Evolutionary conservation across 768 basidiomycete genomes (phyloP), one percentile per base, ranked within the genome.

Genomic region (Agrocybe praecox): DNA sequence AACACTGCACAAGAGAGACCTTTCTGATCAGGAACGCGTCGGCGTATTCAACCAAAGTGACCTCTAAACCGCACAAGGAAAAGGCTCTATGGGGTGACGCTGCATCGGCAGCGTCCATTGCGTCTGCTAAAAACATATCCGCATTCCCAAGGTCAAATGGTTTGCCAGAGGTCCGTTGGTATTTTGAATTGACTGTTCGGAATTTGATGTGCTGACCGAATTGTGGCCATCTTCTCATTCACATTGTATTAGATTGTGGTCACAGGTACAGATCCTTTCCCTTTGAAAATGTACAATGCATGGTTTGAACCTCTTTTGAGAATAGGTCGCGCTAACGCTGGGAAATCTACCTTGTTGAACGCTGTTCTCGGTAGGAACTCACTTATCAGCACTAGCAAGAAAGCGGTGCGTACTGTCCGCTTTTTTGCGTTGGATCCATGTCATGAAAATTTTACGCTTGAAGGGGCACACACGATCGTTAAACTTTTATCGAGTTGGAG

Each of bases 341-440:
- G 90, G 23, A 92, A 92, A 68, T 91, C 89, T 1, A 81, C 86
- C 3, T 69, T 92, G 26, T 76, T 92, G 9, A 92, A 92, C 60
- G 81, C 85, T 12, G 80, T 92, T 4, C 64, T 90, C 4, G 82
- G 82, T 2, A 74, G 87, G 32, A 85, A 68, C 51, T 72, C 76
- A 40, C 70, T 92, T 26, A 67, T 88, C 15, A 76, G 80, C 36
- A 86, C 85, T 0, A 90, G 89, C 69, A 88, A 85, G 58, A 89
- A 86, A 66, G 82, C 90, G 36, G 90, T 90, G 32, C 50, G 86
- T 77, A 17, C 9, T 23, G 12, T 51, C 17, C 22, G 18, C 9
- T 8, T 33, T 7, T 12, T 33, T 51, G 1, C 9, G 18, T 24
- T 6, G 49, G n/a, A 49, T 17, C 22, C 34, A 49, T 32, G 10